Evolutionary conservation across 805 yeast species (phyloP).

Genomic region (Saccharomycopsis amapae): DNA sequence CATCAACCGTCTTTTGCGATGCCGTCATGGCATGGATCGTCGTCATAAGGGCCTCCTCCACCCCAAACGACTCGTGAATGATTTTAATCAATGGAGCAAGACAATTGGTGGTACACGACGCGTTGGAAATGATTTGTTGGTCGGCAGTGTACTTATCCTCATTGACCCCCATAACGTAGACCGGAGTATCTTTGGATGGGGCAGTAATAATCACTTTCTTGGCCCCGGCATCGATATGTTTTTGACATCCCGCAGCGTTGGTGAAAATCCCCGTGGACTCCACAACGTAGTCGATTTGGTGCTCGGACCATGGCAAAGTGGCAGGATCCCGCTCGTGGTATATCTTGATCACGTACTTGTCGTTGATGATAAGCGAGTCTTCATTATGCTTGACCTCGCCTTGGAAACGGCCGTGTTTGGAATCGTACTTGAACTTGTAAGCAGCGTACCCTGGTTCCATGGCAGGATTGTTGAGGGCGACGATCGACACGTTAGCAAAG

Average conservation of each 20-base stretch:
- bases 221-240: constrained; percentile 87
- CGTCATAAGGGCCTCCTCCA: constrained; percentile 91
- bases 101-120: constrained; percentile 95
- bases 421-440: constrained; percentile 69
- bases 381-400: constrained; percentile 54
- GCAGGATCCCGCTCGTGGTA: constrained; percentile 83
- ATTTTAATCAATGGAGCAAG: constrained; percentile 92
- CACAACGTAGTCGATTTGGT: constrained; percentile 78
- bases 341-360: constrained; percentile 31
- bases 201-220: constrained; percentile 93
- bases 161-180: constrained; percentile 92
- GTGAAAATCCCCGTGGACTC: constrained; percentile 96
- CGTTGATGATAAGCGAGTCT: constrained; percentile 46
- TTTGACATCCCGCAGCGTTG: constrained; percentile 68
- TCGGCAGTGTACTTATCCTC: constrained; percentile 70
- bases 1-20: constrained; percentile 93
- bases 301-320: constrained; percentile 79
- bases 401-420: constrained; percentile 58
- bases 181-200: constrained; percentile 90
- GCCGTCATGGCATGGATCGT: constrained; percentile 95
- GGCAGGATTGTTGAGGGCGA: constrained; percentile 66
- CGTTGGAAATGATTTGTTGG: constrained; percentile 76
- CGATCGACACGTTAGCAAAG: constrained; percentile 41
- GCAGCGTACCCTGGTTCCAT: constrained; percentile 63
- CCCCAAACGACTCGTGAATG: constrained; percentile 76